Evolutionary conservation across 2,329 filamentous ascomycete species (phyloP), one percentile per base, ranked within the genome.

Genomic region (Pyrenochaeta sp.): DNA sequence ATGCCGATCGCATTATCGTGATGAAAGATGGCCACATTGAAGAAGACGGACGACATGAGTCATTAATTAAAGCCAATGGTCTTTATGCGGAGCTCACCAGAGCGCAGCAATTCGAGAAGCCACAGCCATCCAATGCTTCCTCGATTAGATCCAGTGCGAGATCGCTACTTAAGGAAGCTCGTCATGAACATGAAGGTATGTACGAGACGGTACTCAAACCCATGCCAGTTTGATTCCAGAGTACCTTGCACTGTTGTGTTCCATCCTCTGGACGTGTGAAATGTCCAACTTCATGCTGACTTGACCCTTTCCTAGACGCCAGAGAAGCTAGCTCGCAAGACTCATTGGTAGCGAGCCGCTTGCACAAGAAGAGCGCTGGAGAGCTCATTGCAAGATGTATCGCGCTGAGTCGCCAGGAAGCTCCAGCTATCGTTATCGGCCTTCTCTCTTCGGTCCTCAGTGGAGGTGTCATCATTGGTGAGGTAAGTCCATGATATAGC

Each of bases 391-490:
- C 27, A n/a, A 67, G 69, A 30, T 72, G 60, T 40, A 35, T 72
- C 14, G 41, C 54, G 1, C 23, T 71, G 45, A 78, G 72, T 39
- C 74, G 71, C 20, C 66, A 76, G 7, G 76, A 82, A 45, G 54
- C 66, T 2, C 63, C 70, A 7, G 73, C 80, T 37, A 75, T 81
- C 18, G 48, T 61, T 3, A 37, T 80, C 5, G 81, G 79, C 4
- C 64, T 82, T 3, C 36, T 75, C 35, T 76, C 77, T 6, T 82
- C 81, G 0, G 71, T 81, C 12, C 57, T 79, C 30, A 81, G 79
- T 15, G 82, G 79, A 18, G 77, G 73, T 3, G 74, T 83, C 30
- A 78, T 88, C 33, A 82, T 89, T 21, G 87, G 86, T 14, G 82
- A 87, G 56, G 85, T 52, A 46, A 31, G 53, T 32, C 4, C 23